phyloP scores from a whole-genome alignment of 352 stramenopile genomes.

The Globisporangium middletonii region DNA sequence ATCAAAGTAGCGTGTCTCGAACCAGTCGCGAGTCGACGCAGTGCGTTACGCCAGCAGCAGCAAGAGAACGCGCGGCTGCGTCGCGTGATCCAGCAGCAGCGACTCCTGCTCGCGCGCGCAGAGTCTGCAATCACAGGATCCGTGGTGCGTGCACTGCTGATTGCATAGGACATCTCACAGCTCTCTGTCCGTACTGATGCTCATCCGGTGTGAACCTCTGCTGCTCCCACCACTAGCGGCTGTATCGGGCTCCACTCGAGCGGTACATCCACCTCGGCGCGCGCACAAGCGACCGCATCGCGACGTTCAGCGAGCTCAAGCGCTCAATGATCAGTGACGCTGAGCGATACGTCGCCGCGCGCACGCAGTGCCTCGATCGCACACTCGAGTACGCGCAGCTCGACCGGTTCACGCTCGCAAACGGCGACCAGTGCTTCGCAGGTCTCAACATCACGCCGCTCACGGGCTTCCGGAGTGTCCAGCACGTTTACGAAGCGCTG shows the following conservation, averaged over 20 bases:
- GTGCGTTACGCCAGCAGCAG: background rate
- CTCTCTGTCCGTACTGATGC: background rate
- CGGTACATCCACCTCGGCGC: slow-evolving; percentile 3
- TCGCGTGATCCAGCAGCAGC: background rate
- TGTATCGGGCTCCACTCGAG: background rate
- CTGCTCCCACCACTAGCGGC: background rate
- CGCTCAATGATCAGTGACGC: background rate
- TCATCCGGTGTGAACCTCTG: background rate
- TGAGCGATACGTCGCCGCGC: slow-evolving; percentile 4
- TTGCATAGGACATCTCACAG: background rate
- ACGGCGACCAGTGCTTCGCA: slow-evolving; percentile 21
- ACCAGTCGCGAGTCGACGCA: background rate
- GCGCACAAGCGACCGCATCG: background rate
- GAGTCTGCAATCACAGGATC: background rate
- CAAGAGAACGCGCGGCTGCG: background rate
- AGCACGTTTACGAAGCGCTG: slow-evolving; percentile 6
- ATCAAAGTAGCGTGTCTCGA: background rate
- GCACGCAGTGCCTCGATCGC: slow-evolving; percentile 16
- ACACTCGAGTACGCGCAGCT: slow-evolving; percentile 24
- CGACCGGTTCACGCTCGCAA: slow-evolving; percentile 18
- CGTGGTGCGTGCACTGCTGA: background rate
- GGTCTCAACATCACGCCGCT: slow-evolving; percentile 17
- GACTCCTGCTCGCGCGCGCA: background rate
- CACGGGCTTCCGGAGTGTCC: background rate
- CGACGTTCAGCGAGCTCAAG: slow-evolving; percentile 3